A percentile compares a stretch with the other conserved stretches of the same genome.
Conservation (phyloP, 495 filamentous ascomycete genomes). For the Penicillium verhagenii region DNA sequence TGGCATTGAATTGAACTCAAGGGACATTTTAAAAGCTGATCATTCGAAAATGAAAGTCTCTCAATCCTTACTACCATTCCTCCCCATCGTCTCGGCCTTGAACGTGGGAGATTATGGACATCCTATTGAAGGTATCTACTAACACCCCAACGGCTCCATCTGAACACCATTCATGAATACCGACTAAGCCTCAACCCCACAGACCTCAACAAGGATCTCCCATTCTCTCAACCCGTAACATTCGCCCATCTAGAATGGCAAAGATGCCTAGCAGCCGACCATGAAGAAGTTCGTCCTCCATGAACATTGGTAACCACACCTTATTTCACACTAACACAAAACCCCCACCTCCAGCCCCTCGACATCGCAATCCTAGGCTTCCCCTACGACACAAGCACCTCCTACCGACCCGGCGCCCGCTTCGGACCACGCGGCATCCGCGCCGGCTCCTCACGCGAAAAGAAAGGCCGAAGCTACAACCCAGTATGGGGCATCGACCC, state of each 20-base stretch:
- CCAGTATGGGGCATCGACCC: slow-evolving; percentile 43
- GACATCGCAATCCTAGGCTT: slow-evolving; percentile 25
- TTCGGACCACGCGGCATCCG: slow-evolving; percentile 70
- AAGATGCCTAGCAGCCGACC: slow-evolving; percentile 18
- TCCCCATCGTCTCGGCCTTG: neutral
- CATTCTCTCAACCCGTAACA: slow-evolving; percentile 28
- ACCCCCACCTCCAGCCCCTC: slow-evolving; percentile 8
- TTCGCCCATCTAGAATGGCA: slow-evolving; percentile 28
- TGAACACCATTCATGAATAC: no score
- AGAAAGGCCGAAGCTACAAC: slow-evolving; percentile 30
- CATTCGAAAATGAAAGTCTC: neutral
- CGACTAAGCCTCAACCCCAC: neutral
- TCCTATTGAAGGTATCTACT: slow-evolving; percentile 5
- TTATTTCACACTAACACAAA: no score
- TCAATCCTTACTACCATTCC: neutral
- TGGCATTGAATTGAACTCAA: no score
- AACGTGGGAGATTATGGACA: slow-evolving; percentile 5
- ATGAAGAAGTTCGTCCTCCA: slow-evolving; percentile 8
- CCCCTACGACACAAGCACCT: slow-evolving; percentile 45
- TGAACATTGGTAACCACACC: no score
- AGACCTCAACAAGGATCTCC: slow-evolving; percentile 28
- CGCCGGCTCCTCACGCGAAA: slow-evolving; percentile 48
- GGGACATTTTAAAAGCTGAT: no score
- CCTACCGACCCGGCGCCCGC: slow-evolving; percentile 65
- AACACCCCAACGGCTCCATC: neutral